Conservation (phyloP, 2,329 filamentous ascomycete genomes). For the Monilinia fructicola region DNA sequence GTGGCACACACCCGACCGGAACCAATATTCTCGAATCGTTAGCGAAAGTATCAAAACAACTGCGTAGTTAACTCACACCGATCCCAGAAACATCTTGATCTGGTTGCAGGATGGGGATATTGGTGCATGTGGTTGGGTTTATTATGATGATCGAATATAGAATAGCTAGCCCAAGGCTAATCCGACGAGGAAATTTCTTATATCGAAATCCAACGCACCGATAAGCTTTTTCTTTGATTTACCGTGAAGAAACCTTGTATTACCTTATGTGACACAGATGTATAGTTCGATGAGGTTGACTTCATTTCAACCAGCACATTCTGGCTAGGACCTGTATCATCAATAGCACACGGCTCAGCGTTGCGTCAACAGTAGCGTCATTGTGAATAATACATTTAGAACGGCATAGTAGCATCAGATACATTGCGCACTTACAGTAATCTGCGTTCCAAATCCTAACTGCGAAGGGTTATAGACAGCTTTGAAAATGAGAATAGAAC, state of each 20-base stretch:
- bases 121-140: background rate
- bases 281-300: background rate
- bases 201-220: background rate
- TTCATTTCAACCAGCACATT: background rate
- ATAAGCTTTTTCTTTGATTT: background rate
- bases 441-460: too few relatives aligned
- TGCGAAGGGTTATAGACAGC: too few relatives aligned
- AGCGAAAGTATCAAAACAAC: background rate
- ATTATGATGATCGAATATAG: background rate
- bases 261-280: background rate
- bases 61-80: background rate
- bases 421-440: too few relatives aligned
- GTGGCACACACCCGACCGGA: background rate
- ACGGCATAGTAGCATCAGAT: too few relatives aligned
- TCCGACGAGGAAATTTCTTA: background rate
- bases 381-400: background rate
- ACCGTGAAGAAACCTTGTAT: background rate
- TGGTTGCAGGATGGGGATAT: background rate
- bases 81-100: background rate
- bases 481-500: too few relatives aligned
- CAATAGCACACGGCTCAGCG: background rate
- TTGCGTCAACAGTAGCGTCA: background rate
- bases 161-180: background rate
- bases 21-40: too few relatives aligned
- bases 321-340: background rate